Base-by-base conservation (phyloP, 2,329 filamentous ascomycete genomes). In the Trichoderma brevicompactum region DNA sequence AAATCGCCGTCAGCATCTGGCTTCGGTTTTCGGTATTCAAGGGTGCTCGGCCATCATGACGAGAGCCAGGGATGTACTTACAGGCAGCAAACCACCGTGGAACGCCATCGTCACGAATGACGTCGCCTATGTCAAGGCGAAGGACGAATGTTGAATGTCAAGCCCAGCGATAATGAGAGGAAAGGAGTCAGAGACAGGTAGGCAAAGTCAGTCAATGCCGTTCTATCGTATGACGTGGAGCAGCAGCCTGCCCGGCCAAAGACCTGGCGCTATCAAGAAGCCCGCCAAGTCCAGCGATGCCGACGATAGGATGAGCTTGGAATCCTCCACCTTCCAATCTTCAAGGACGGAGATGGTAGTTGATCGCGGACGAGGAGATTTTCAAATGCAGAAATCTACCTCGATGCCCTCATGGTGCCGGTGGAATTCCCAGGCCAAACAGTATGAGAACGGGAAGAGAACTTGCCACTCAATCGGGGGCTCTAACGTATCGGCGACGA, bases 61-160 rank as follows among this genome's bases (percentile, higher is more conserved):
- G 28, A 23, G 44, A 48, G 48, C 13, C 48, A 19, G 40, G 34
- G 15, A 34, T n/a, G 19, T 40, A 58, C 65, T 65, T 65, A 68
- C 61, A 65, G 75, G 73, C 72, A 76, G 68, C 69, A 71, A 62
- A 23, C 63, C 64, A 59, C 28, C 49, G 34, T 58, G 55, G 60
- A 62, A 63, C 54, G 60, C 52, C 65, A 66, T 66, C 40, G 52
- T 58, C 52, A 55, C 15, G 23, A 40, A 28, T 55, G 50, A 49
- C 49, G 56, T 61, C 56, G 64, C 41, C 64, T 62, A 55, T 63
- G 5, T 38, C 32, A 63, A 63, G 60, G 60, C 60, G 40, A 40
- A 36, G 7, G 4, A 46, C 23, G 15, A 13, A 49, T 54, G 17
- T 46, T n/a, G 40, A 61, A 54, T 34, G 40, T 48, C 64, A 53